Evolutionary conservation across 768 basidiomycete species (phyloP), one percentile per base, ranked within the genome.

Genomic region (Tremella yokohamensis): DNA sequence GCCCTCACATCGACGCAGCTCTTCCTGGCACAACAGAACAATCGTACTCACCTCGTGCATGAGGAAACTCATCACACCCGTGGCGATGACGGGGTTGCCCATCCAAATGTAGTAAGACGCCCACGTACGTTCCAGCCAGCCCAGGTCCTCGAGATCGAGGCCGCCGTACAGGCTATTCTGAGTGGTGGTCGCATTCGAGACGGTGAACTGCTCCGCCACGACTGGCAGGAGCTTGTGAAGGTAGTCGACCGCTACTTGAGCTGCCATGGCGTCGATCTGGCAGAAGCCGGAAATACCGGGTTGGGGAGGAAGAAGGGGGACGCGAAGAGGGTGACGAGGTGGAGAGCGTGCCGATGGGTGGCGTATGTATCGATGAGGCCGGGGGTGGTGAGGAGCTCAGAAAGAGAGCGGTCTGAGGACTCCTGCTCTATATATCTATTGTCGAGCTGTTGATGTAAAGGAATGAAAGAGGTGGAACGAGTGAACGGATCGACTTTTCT

Each of bases 61-160:
- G 20, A 94, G 61, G 77, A 99, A 97, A 63, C 87, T 89, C 84
- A 89, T 84, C 55, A 99, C 79, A 52, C 93, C 93, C 0, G 96
- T 99, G 12, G 96, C 96, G 63, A 98, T 81, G 56, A 91, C 74
- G 0, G 92, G 91, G 80, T 94, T 90, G 54, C 85, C 89, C 48
- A 93, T 85, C 80, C 80, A 85, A 44, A 88, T 77, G 71, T 94
- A 97, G 87, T 89, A 96, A 16, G 59, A 56, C 20, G 71, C 85
- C 91, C 92, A 97, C 67, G 84, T 81, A 57, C 84, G 81, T 78
- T 94, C 92, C 38, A 77, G 56, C 70, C 69, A 69, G 56, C 61
- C 72, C 51, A 78, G 61, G 8, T 63, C 44, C 2, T 56, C 22
- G 12, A 73, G 52, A 54, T 78, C 71, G 44, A 77, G 62, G 40